phyloP scores from a whole-genome alignment of 2,329 filamentous ascomycete genomes.

The Alternaria postmessia region DNA sequence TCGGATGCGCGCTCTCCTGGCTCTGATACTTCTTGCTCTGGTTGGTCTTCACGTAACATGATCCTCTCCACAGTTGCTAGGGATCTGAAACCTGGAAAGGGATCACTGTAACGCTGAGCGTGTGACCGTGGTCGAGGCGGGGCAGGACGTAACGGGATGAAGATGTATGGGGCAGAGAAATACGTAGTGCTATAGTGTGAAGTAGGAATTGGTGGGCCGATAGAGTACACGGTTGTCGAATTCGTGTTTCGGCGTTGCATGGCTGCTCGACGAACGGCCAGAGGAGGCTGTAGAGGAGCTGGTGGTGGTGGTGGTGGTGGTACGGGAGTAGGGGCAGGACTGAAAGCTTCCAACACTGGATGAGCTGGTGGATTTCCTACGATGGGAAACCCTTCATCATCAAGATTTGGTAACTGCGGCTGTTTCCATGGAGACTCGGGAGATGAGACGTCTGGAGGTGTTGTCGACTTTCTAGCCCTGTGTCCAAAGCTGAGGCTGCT shows the following conservation, averaged over 20 bases:
- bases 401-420: background rate
- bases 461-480: background rate
- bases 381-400: background rate
- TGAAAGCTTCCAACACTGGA: background rate
- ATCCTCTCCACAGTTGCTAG: background rate
- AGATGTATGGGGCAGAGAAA: background rate
- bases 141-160: background rate
- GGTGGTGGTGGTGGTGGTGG: background rate
- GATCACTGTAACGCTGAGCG: background rate
- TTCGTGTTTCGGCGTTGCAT: background rate
- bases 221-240: background rate
- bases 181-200: background rate
- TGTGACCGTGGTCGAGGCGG: background rate
- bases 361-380: background rate
- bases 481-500: background rate
- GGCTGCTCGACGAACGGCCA: background rate
- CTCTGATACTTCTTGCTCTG: background rate
- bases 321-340: background rate
- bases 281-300: background rate
- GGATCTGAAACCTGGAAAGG: background rate
- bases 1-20: background rate
- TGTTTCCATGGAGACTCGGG: background rate
- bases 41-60: background rate
- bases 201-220: background rate
- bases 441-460: background rate